Evolutionary conservation across 1,284 basidiomycete genomes (phyloP).

Genomic region (Tilletia setariae): DNA sequence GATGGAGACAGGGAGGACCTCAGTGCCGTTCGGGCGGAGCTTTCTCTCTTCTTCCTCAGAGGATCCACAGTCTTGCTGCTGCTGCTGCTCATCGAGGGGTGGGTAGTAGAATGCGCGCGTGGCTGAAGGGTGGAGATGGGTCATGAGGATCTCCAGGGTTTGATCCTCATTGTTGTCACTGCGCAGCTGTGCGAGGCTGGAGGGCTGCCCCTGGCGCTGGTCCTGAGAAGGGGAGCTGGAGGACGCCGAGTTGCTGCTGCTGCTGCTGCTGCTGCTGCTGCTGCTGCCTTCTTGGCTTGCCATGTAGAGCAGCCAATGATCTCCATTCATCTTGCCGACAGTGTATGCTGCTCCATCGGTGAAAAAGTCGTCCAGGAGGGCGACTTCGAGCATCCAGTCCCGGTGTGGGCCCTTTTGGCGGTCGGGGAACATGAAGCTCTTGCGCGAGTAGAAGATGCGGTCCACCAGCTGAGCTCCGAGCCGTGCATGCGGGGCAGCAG

Average conservation of each 20-base stretch:
- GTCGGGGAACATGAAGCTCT: slow-evolving; percentile 99
- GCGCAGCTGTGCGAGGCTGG: slow-evolving; percentile 7
- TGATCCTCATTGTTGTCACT: slow-evolving; percentile 63
- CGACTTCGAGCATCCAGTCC: slow-evolving; percentile 91
- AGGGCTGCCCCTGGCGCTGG: slow-evolving; percentile 16
- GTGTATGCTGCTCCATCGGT: slow-evolving; percentile 82
- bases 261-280: slow-evolving; percentile 27
- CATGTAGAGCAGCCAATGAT: slow-evolving; percentile 93
- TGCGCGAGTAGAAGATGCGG: slow-evolving; percentile 83
- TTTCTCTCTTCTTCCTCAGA: neutral
- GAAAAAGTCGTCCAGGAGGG: slow-evolving; percentile 85
- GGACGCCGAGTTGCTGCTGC: slow-evolving; percentile 26
- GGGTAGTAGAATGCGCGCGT: slow-evolving; percentile 75
- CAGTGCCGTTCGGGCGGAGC: neutral
- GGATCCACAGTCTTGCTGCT: neutral
- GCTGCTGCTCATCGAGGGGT: neutral
- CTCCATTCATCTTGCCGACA: slow-evolving; percentile 94
- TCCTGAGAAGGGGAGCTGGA: slow-evolving; percentile 21
- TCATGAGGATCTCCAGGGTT: slow-evolving; percentile 99
- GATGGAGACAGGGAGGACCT: too few relatives aligned
- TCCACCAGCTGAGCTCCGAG: slow-evolving; percentile 40
- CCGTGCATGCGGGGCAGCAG: neutral
- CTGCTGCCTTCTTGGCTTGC: slow-evolving; percentile 39
- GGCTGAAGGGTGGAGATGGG: slow-evolving; percentile 73
- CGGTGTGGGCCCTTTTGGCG: slow-evolving; percentile 87